Evolutionary conservation across 371 early-diverging fungal species (phyloP).

Genomic region (Circinella umbellata): DNA sequence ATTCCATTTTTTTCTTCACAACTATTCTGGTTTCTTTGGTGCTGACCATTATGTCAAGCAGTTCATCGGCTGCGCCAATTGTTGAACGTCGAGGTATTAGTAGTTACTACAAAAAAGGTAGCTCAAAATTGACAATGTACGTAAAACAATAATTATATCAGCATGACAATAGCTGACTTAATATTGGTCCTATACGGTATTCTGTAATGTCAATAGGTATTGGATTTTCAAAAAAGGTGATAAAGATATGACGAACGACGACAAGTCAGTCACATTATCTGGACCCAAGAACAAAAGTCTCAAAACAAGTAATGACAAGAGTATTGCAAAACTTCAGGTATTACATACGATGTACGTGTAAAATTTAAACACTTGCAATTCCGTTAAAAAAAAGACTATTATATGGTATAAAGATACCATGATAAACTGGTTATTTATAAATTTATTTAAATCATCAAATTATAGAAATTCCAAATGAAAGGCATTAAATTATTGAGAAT

Average conservation of each 20-base stretch:
- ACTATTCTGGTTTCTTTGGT: not conserved
- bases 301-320: conserved; percentile 25
- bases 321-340: conserved; percentile 32
- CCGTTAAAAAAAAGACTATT: no score
- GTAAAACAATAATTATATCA: not conserved
- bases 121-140: conserved; percentile 2
- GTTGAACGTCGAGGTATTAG: conserved; percentile 3
- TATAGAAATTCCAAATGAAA: conserved; percentile 42
- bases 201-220: no score
- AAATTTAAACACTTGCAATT: no score
- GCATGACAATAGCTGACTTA: not conserved
- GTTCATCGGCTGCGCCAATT: conserved; percentile 8
- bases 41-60: not conserved
- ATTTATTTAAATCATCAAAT: not conserved
- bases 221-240: conserved; percentile 41
- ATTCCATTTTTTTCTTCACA: conserved; percentile 2
- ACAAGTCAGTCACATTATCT: conserved; percentile 20
- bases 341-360: conserved; percentile 32
- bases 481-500: conserved; percentile 31
- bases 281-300: conserved; percentile 27
- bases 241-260: conserved; percentile 31
- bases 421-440: no score
- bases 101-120: not conserved
- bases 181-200: no score
- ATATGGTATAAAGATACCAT: no score